Evolutionary conservation across 805 yeast genomes (phyloP).

Genomic region (Saccharomycopsis fibuligera): DNA sequence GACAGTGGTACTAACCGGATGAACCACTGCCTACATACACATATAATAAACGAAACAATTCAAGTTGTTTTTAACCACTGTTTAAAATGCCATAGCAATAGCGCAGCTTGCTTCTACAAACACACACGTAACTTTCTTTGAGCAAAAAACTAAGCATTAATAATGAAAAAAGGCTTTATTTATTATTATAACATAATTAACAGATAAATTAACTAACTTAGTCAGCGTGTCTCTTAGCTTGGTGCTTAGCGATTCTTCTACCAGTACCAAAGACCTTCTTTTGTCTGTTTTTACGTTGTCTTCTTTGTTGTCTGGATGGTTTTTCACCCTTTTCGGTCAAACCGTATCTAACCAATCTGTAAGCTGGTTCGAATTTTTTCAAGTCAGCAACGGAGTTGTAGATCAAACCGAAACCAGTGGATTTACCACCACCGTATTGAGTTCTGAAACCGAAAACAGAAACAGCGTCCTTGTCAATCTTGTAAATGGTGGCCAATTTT

Average conservation of each 20-base stretch:
- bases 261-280: slow-evolving; percentile 99
- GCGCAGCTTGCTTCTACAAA: too few relatives aligned
- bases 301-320: slow-evolving; percentile 99
- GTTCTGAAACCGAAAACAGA: slow-evolving; percentile 99
- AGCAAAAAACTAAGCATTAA: too few relatives aligned
- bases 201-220: slow-evolving; percentile 28
- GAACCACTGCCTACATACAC: too few relatives aligned
- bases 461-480: slow-evolving; percentile 87
- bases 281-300: slow-evolving; percentile 99
- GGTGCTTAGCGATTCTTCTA: slow-evolving; percentile 85
- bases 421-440: slow-evolving; percentile 99
- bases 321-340: slow-evolving; percentile 93
- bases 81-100: too few relatives aligned
- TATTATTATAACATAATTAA: slow-evolving; percentile 2
- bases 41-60: too few relatives aligned
- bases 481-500: slow-evolving; percentile 81
- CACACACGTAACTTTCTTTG: too few relatives aligned
- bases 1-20: too few relatives aligned
- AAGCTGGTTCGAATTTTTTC: slow-evolving; percentile 97
- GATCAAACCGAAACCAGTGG: slow-evolving; percentile 98
- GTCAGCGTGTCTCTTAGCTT: slow-evolving; percentile 87
- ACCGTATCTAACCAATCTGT: slow-evolving; percentile 99
- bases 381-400: slow-evolving; percentile 98
- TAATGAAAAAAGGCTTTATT: slow-evolving; percentile 1
- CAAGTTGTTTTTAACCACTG: too few relatives aligned